Evolutionary conservation across 163 green algal genomes (phyloP).

Genomic region (Smithsoniella earleae): DNA sequence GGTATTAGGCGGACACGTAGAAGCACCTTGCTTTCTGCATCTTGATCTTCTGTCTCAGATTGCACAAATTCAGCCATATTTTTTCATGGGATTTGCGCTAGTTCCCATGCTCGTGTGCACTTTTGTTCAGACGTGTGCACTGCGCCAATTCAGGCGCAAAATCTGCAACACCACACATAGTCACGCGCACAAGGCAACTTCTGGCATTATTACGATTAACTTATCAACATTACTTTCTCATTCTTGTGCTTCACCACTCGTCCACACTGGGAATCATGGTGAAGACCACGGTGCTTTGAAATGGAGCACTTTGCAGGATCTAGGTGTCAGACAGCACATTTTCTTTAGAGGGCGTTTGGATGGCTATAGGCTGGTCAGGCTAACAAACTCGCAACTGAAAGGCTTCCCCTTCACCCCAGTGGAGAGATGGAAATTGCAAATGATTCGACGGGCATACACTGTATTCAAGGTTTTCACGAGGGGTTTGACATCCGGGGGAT

Average conservation of each 20-base stretch:
- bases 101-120: not conserved
- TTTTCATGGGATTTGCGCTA: not conserved
- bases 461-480: conserved; percentile 27
- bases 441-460: conserved; percentile 3
- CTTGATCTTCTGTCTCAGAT: not conserved
- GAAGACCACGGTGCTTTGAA: not conserved
- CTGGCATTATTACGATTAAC: not conserved
- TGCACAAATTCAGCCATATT: not conserved
- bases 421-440: conserved; percentile 24
- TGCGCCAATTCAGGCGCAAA: not conserved
- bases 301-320: not conserved
- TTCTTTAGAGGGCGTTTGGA: not conserved
- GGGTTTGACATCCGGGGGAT: not conserved
- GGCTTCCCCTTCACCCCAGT: conserved; percentile 19
- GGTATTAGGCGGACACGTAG: not conserved
- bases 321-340: conserved; percentile 26
- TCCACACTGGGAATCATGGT: not conserved
- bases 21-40: not conserved
- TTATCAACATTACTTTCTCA: not conserved
- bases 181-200: no score
- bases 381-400: conserved; percentile 11
- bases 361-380: conserved; percentile 1
- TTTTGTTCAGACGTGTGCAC: not conserved
- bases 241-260: not conserved
- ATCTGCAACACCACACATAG: no score